Evolutionary conservation across 1,284 basidiomycete genomes (phyloP).

Genomic region (Neonothopanus nambi): DNA sequence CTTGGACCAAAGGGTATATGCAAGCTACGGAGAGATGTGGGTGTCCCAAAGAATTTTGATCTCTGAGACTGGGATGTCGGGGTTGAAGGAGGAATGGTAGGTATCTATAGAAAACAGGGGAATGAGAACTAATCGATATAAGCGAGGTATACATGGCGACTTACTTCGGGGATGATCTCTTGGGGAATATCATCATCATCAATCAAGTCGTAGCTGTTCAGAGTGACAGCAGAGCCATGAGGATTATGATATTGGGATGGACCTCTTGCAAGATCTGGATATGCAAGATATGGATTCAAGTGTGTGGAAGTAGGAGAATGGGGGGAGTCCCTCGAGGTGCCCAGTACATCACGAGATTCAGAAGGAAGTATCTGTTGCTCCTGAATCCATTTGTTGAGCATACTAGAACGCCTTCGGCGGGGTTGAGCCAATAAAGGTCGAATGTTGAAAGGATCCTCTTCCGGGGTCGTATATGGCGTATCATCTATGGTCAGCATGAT

Average conservation of each 20-base stretch:
- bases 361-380: constrained; percentile 49
- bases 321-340: constrained; percentile 25
- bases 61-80: constrained; percentile 33
- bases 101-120: constrained; percentile 23
- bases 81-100: constrained; percentile 39
- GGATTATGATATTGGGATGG: constrained; percentile 22
- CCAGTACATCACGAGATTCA: constrained; percentile 19
- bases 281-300: constrained; percentile 52
- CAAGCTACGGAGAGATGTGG: constrained; percentile 56
- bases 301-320: constrained; percentile 31
- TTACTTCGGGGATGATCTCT: constrained; percentile 26
- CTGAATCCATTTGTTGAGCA: constrained; percentile 67
- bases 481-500: constrained; percentile 26
- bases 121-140: constrained; percentile 7
- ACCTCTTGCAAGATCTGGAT: constrained; percentile 43
- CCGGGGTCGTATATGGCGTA: constrained; percentile 45
- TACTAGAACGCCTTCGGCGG: constrained; percentile 51
- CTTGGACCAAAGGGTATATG: constrained; percentile 52
- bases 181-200: constrained; percentile 48
- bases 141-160: constrained; percentile 14
- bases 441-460: constrained; percentile 49
- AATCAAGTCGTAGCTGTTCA: constrained; percentile 60
- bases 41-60: constrained; percentile 43
- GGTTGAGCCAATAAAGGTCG: constrained; percentile 35
- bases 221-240: constrained; percentile 39